These are phyloP conservation scores for Cerrena zonata DNA, from an alignment of 1,284 basidiomycete species.

Conservation along the genomic window DNA sequence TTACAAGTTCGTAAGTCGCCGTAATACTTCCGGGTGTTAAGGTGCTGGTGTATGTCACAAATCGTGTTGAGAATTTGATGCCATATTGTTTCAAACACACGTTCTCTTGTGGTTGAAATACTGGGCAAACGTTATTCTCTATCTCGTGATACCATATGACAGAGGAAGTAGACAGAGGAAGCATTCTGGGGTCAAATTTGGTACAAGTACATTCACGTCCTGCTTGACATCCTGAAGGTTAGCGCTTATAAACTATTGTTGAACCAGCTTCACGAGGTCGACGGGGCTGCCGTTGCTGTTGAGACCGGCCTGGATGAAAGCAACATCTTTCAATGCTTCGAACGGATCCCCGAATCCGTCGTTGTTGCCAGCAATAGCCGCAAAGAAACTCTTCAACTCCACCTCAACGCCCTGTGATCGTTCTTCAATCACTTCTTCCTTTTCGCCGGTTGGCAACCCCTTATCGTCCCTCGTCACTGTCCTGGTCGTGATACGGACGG, in stretches of 20 bases:
- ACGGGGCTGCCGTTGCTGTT: constrained; percentile 60
- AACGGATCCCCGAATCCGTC: constrained; percentile 48
- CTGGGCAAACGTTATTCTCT: background rate
- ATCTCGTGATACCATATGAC: background rate
- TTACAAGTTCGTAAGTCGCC: constrained; percentile 6
- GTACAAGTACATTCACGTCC: background rate
- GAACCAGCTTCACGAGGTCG: constrained; percentile 44
- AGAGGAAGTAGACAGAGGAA: background rate
- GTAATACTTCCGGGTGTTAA: constrained; percentile 7
- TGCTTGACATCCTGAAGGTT: background rate
- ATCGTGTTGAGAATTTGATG: too few relatives aligned
- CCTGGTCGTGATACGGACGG: constrained; percentile 37
- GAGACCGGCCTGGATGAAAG: constrained; percentile 72
- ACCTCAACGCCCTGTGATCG: constrained; percentile 46
- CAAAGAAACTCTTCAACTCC: constrained; percentile 61
- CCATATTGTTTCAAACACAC: too few relatives aligned
- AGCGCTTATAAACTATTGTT: background rate
- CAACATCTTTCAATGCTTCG: constrained; percentile 65
- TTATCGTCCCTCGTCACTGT: constrained; percentile 37
- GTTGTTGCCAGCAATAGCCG: constrained; percentile 42
- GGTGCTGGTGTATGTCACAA: too few relatives aligned
- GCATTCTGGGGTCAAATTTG: background rate
- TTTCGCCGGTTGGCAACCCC: constrained; percentile 40
- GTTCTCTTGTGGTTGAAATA: too few relatives aligned
- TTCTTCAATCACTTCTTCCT: constrained; percentile 47